Percentiles rank a stretch among this genome's conserved stretches.
Evolutionary conservation across 768 basidiomycete genomes (phyloP).

Genomic region (Tubosaeta sp.): DNA sequence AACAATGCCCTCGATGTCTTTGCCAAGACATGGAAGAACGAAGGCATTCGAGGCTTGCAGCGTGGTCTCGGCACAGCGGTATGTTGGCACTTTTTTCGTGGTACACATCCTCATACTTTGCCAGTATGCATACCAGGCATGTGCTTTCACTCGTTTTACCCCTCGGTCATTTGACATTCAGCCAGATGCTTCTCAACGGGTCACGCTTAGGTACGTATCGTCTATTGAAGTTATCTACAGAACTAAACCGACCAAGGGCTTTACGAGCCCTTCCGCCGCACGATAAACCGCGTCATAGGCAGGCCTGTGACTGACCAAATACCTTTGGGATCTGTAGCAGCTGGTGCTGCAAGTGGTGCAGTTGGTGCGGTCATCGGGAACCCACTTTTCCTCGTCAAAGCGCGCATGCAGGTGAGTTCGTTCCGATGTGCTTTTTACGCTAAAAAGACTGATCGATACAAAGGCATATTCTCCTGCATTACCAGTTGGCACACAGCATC

Average conservation of each 20-base stretch:
- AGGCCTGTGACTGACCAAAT: constrained; percentile 59
- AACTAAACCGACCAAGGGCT: constrained; percentile 58
- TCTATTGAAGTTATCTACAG: not conserved
- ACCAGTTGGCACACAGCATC: constrained; percentile 91
- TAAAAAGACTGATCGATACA: constrained; percentile 1
- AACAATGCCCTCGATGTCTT: constrained; percentile 85
- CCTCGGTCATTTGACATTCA: constrained; percentile 4
- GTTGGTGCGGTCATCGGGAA: constrained; percentile 86
- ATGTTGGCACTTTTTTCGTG: constrained; percentile 22
- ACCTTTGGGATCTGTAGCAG: constrained; percentile 71
- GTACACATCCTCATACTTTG: constrained; percentile 7
- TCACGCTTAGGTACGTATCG: constrained; percentile 71
- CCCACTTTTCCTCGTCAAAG: constrained; percentile 93
- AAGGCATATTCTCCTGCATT: constrained; percentile 92
- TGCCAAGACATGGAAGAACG: constrained; percentile 82
- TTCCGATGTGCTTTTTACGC: not conserved
- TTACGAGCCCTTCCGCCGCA: constrained; percentile 85
- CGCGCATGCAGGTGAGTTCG: constrained; percentile 81
- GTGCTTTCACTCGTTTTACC: constrained; percentile 15
- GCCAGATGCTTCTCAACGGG: constrained; percentile 85
- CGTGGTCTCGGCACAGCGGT: constrained; percentile 89
- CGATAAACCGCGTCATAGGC: constrained; percentile 67
- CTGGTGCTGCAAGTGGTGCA: constrained; percentile 87
- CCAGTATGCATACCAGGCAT: constrained; percentile 89
- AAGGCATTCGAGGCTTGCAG: constrained; percentile 89